Evolutionary conservation across 2,329 filamentous ascomycete genomes (phyloP).

Genomic region (Trichoderma sp.): DNA sequence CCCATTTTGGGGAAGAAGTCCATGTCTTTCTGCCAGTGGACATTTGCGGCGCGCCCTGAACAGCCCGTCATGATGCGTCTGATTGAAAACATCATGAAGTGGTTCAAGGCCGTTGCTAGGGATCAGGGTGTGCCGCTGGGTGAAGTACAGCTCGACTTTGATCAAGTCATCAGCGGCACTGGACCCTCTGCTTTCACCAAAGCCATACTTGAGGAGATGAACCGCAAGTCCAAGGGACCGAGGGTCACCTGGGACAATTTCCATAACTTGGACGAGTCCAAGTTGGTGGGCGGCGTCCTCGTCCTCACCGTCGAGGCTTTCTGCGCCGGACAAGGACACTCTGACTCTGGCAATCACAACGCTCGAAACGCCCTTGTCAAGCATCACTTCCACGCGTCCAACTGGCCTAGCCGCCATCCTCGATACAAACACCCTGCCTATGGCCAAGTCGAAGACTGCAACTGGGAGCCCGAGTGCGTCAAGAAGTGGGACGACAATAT

Average conservation of each 20-base stretch:
- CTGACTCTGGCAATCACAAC: slow-evolving; percentile 68
- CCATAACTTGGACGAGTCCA: slow-evolving; percentile 64
- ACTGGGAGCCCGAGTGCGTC: slow-evolving; percentile 65
- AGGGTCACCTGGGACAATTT: slow-evolving; percentile 61
- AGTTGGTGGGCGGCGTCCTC: slow-evolving; percentile 60
- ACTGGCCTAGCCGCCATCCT: slow-evolving; percentile 66
- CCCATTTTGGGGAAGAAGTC: slow-evolving; percentile 66
- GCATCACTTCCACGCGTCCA: slow-evolving; percentile 72
- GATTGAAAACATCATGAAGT: slow-evolving; percentile 65
- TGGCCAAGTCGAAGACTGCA: slow-evolving; percentile 68
- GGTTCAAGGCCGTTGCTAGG: slow-evolving; percentile 59
- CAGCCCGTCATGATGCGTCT: slow-evolving; percentile 66
- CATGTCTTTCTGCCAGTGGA: slow-evolving; percentile 72
- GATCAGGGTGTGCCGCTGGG: slow-evolving; percentile 57
- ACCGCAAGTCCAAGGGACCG: slow-evolving; percentile 36
- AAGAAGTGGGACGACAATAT: slow-evolving; percentile 63
- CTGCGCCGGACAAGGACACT: slow-evolving; percentile 70
- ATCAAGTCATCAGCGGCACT: slow-evolving; percentile 71
- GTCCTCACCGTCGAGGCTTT: slow-evolving; percentile 71
- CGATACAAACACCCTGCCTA: slow-evolving; percentile 66
- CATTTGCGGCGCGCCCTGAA: slow-evolving; percentile 66
- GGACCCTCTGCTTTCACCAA: slow-evolving; percentile 68
- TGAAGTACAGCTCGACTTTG: slow-evolving; percentile 65
- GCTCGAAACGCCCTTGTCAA: slow-evolving; percentile 64
- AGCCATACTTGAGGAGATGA: slow-evolving; percentile 64